Conservation (phyloP, 2,329 filamentous ascomycete genomes). For the Xylariaceae sp. region DNA sequence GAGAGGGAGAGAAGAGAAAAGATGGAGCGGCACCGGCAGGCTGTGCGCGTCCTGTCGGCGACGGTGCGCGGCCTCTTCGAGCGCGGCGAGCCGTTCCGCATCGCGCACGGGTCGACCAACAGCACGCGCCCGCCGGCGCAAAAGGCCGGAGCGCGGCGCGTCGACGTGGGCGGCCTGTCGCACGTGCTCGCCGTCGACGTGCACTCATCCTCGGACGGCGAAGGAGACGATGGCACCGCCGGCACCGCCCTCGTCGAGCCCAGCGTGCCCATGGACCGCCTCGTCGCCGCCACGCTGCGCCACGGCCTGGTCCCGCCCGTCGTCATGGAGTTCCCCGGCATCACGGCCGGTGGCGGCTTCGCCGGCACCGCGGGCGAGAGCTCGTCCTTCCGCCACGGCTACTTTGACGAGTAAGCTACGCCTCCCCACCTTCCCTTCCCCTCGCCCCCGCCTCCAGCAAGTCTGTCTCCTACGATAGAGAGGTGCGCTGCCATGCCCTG, state of each 20-base stretch:
- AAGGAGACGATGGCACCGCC: too few species aligned
- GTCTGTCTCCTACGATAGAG: too few species aligned
- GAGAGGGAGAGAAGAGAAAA: too few species aligned
- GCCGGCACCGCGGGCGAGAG: conserved; percentile 66
- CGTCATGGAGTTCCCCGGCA: conserved; percentile 71
- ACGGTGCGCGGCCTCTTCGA: conserved; percentile 42
- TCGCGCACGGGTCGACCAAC: conserved; percentile 72
- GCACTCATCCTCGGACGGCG: too few species aligned
- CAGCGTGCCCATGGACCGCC: conserved; percentile 66
- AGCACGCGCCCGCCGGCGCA: conserved; percentile 52
- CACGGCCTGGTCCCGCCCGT: conserved; percentile 62
- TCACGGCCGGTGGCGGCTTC: conserved; percentile 65
- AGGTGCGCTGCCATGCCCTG: too few species aligned
- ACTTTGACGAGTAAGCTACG: conserved; percentile 64
- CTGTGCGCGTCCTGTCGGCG: conserved; percentile 39
- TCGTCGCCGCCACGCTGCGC: conserved; percentile 58
- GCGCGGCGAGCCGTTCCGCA: conserved; percentile 55
- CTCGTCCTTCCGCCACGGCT: conserved; percentile 61
- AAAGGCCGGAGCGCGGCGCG: conserved; percentile 30
- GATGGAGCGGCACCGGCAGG: conserved; percentile 46
- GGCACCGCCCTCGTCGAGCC: conserved; percentile 63
- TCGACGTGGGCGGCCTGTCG: conserved; percentile 60
- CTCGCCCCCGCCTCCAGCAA: too few species aligned
- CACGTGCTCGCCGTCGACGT: conserved; percentile 60
- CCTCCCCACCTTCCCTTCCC: too few species aligned